Base-by-base conservation (phyloP, 1,284 basidiomycete genomes). In the Austroboletus niveus region DNA sequence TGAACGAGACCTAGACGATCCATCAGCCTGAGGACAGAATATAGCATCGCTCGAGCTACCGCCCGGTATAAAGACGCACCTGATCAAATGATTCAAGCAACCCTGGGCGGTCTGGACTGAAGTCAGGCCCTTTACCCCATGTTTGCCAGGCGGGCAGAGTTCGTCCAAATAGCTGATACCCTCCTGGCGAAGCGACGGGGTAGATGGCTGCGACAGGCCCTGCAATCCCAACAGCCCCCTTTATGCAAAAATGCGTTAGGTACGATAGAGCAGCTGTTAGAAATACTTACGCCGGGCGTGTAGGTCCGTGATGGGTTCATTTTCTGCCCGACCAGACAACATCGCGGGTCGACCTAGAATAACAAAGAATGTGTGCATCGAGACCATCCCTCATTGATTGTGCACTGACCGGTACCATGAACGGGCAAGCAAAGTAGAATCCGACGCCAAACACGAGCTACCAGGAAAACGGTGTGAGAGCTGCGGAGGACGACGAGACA, bases 181-280 rank as follows among this genome's bases (percentile, higher is more conserved):
- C 82, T 20, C 84, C 84, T 0, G 84, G 84, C 4, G 79, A 83
- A 48, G 81, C 80, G 41, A 85, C 74, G 0, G 83, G 85, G 57
- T 87, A 89, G 52, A 87, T 85, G 4, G 80, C 81, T 5, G 78
- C 76, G 11, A 82, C 78, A 0, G 78, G 71, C 2, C 84, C 82
- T 3, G 82, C 79, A 29, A 85, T 79, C 0, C 85, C 82, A 31
- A 87, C 73, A 0, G 85, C 82, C 10, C 85, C 83, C 81, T 84
- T 40, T 12, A 54, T 2, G 10, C 11, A 6, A 32, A 27, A 2
- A 14, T 8, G 24, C 12, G 47, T 15, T 7, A 30, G 29, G 29
- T 30, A 30, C 10, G 29, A 30, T 30, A 30, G 29, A 30, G 29
- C 29, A 10, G 29, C 9, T 30, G 29, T n/a, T 36, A 9, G 12